phyloP scores from a whole-genome alignment of 495 filamentous ascomycete genomes.

The Xylaria grammica region DNA sequence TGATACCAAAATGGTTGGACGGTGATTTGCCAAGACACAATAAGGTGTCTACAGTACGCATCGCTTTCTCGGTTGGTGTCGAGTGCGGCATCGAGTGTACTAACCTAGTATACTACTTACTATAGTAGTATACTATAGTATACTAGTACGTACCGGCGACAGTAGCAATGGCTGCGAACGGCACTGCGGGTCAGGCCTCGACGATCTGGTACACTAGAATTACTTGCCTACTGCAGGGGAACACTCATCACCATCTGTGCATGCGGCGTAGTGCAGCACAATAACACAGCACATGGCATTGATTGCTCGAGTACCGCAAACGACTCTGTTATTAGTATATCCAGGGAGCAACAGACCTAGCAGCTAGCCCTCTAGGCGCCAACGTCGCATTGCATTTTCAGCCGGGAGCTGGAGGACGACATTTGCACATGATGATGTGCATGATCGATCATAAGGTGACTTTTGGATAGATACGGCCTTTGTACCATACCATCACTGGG shows the following conservation, averaged over 20 bases:
- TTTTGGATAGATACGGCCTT: not conserved
- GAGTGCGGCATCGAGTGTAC: not conserved
- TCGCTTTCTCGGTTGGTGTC: conserved; percentile 5
- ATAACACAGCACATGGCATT: not conserved
- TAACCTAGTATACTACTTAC: too few species aligned
- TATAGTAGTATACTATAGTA: too few species aligned
- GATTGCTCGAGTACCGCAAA: not conserved
- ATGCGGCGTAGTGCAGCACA: conserved; percentile 13
- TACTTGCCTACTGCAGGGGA: conserved; percentile 19
- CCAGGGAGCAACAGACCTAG: not conserved
- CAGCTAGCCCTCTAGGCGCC: conserved; percentile 8
- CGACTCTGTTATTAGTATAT: not conserved
- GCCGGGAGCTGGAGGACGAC: conserved; percentile 1
- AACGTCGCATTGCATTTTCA: conserved; percentile 21
- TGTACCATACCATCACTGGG: not conserved
- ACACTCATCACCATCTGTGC: not conserved
- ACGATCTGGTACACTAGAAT: not conserved
- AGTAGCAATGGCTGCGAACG: conserved; percentile 1
- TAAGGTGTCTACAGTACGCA: not conserved
- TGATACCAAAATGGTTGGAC: too few species aligned
- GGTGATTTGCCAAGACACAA: not conserved
- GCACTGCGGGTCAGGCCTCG: not conserved
- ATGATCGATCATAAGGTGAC: conserved; percentile 19
- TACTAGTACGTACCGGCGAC: not conserved
- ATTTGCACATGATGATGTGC: conserved; percentile 21